Percentiles rank a stretch among this genome's conserved stretches.
phyloP scores from a whole-genome alignment of 768 basidiomycete genomes.

The Mycena amicta region DNA sequence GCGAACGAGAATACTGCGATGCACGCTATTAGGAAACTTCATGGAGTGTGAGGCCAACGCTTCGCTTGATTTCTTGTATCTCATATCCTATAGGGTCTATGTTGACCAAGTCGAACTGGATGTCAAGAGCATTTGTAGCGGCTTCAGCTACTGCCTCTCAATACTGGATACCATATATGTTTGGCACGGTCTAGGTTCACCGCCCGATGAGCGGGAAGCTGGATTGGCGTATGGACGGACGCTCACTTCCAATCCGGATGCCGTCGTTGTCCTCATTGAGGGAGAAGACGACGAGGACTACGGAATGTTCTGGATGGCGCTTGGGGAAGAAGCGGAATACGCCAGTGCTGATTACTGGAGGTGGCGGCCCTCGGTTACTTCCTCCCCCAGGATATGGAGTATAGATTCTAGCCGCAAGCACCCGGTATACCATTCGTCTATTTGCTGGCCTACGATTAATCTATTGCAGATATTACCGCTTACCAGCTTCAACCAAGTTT shows the following conservation, averaged over 20 bases:
- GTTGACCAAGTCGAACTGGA: conserved; percentile 38
- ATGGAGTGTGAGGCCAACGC: conserved; percentile 37
- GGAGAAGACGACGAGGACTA: conserved; percentile 63
- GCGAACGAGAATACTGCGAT: conserved; percentile 79
- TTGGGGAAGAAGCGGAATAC: conserved; percentile 69
- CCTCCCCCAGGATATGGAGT: conserved; percentile 62
- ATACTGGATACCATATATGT: conserved; percentile 73
- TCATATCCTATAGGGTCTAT: conserved; percentile 1
- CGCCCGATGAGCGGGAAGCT: conserved; percentile 56
- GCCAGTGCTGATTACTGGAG: conserved; percentile 84
- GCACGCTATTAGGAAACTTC: conserved; percentile 64
- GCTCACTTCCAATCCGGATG: conserved; percentile 41
- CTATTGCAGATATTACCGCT: conserved; percentile 49
- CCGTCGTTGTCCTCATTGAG: conserved; percentile 61
- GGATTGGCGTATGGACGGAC: conserved; percentile 62
- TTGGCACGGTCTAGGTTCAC: conserved; percentile 81
- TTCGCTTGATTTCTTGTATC: background rate
- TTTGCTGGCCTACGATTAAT: conserved; percentile 5
- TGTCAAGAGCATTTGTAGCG: conserved; percentile 76
- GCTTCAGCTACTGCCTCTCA: conserved; percentile 79
- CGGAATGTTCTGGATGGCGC: conserved; percentile 86
- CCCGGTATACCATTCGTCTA: conserved; percentile 35
- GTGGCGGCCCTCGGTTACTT: conserved; percentile 51
- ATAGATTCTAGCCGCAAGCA: conserved; percentile 45
- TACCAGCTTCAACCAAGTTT: conserved; percentile 44